Evolutionary conservation across 2,329 filamentous ascomycete species (phyloP).

Genomic region (Tolypocladium tundrense): DNA sequence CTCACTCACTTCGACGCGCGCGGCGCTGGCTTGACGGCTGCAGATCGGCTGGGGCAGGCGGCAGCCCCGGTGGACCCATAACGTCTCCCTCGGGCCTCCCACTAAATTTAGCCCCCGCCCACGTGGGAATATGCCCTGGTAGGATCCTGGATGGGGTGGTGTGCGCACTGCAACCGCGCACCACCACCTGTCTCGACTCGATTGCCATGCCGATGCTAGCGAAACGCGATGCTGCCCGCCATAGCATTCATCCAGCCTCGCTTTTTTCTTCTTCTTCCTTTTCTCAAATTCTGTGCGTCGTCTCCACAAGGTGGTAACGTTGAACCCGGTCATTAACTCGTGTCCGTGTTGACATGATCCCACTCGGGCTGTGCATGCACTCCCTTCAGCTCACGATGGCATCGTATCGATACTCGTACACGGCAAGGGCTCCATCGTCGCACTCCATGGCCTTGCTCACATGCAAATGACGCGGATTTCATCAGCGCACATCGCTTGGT

Average conservation of each 20-base stretch:
- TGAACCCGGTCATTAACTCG: neutral
- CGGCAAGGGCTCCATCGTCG: neutral
- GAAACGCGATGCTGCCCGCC: neutral
- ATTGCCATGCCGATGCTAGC: neutral
- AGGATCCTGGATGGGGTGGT: neutral
- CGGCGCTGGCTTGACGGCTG: neutral
- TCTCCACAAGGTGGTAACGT: neutral
- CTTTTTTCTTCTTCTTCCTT: no score
- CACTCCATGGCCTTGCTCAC: no score
- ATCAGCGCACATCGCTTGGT: neutral
- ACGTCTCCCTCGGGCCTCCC: no score
- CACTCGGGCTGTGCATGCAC: neutral
- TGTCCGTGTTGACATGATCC: neutral
- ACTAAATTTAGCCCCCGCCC: neutral
- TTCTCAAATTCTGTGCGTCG: no score
- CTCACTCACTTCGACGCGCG: neutral
- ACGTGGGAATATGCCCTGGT: neutral
- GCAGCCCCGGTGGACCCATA: neutral
- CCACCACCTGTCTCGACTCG: neutral
- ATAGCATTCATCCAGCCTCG: neutral
- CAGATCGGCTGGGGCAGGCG: neutral
- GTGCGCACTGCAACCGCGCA: neutral
- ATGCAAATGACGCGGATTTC: neutral
- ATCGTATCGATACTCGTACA: no score
- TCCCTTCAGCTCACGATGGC: neutral